Conservation (phyloP, 169 alveolate genomes). For the Cryptosporidium felis region DNA sequence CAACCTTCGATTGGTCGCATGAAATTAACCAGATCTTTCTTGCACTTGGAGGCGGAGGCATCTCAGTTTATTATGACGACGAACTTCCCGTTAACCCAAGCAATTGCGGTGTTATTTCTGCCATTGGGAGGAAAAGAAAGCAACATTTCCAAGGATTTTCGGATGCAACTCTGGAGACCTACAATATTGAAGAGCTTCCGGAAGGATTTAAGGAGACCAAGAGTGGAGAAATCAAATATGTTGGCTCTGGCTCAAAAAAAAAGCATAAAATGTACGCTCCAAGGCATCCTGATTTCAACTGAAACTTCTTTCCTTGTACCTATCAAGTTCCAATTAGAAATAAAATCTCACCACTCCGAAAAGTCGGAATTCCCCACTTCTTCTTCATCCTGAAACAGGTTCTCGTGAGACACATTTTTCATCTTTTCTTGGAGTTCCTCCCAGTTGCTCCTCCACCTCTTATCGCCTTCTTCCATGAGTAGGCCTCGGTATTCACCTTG, state of each 20-base stretch:
- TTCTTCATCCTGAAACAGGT: neutral
- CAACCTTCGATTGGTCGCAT: constrained; percentile 44
- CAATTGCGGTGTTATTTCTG: constrained; percentile 26
- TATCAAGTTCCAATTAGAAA: too few relatives aligned
- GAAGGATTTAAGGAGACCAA: constrained; percentile 56
- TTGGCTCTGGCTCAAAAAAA: constrained; percentile 36
- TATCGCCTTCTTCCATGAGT: neutral
- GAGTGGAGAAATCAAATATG: constrained; percentile 61
- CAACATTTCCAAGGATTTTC: constrained; percentile 20
- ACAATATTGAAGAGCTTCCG: constrained; percentile 52
- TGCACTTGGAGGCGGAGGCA: constrained; percentile 2
- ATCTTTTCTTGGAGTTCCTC: neutral
- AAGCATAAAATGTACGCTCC: constrained; percentile 32
- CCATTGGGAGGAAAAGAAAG: constrained; percentile 4
- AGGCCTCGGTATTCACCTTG: too few relatives aligned
- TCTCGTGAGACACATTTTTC: neutral
- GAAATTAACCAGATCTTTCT: constrained; percentile 50
- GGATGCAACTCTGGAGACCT: constrained; percentile 12
- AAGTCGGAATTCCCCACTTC: too few relatives aligned
- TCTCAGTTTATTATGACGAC: constrained; percentile 26
- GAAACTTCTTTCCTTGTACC: too few relatives aligned
- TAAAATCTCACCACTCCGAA: too few relatives aligned
- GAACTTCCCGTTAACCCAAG: constrained; percentile 27
- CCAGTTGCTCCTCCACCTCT: neutral
- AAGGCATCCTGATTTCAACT: neutral